Evolutionary conservation across 169 alveolate species (phyloP).

Genomic region (Toxoplasma gondii): DNA sequence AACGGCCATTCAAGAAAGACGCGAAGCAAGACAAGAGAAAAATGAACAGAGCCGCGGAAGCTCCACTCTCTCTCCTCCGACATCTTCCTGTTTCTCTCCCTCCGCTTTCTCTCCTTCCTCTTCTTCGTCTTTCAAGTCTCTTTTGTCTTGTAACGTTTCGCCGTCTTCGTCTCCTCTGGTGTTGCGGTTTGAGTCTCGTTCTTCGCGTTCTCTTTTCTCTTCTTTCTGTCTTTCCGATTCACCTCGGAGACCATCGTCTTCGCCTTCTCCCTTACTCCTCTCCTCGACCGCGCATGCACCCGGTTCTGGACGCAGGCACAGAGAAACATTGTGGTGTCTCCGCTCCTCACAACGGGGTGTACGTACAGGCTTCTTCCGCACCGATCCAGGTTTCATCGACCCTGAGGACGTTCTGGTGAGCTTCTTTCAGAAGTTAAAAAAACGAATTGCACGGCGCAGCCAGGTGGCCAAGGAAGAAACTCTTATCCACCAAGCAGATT

Average conservation of each 20-base stretch:
- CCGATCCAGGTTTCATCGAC: slow-evolving; percentile 35
- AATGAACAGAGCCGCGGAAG: too few relatives aligned
- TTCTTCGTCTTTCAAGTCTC: too few relatives aligned
- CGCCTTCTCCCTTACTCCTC: neutral
- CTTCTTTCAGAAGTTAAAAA: neutral
- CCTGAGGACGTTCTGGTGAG: slow-evolving; percentile 54
- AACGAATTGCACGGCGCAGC: neutral
- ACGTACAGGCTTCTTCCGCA: slow-evolving; percentile 60
- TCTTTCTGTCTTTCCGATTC: neutral
- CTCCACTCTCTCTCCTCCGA: too few relatives aligned
- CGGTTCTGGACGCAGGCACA: neutral
- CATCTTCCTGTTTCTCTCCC: too few relatives aligned
- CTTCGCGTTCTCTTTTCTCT: neutral
- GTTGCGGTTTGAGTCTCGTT: neutral
- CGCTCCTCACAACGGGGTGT: slow-evolving; percentile 20
- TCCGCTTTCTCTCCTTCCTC: too few relatives aligned
- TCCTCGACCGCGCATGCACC: neutral
- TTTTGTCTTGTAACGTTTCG: neutral
- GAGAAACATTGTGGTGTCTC: neutral
- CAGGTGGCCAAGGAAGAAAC: too few relatives aligned
- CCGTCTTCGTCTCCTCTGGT: too few relatives aligned
- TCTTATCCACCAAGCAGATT: too few relatives aligned
- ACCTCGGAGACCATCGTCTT: neutral
- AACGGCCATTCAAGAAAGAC: too few relatives aligned
- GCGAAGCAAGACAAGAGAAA: too few relatives aligned